Base-by-base conservation (phyloP, 176 grass and related monocot species). In the Carex cristatella region DNA sequence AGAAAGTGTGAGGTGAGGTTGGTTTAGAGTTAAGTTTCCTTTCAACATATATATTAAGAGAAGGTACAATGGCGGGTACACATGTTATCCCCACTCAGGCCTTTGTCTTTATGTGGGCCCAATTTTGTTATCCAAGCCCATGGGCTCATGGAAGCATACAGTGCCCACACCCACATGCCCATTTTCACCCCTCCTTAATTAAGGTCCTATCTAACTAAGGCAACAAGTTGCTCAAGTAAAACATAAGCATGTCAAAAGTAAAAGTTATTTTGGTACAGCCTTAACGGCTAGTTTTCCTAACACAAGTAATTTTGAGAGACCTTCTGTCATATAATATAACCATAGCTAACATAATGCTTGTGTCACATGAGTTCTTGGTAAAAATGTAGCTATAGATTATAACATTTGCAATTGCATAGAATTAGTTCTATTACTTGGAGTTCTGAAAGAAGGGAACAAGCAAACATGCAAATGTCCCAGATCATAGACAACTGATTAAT, bases 371-470 rank as follows among this genome's bases (percentile, higher is more conserved):
- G 15, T 49, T 33, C 6, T 57, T 33, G 48, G 11, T 19, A 55
- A 7, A 48, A 30, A 13, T 55, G 32, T 53, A 55, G 4, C 1
- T 14, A 7, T 32, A 32, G 53, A 57, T 0, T 54, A 76, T 0
- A 31, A 54, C 4, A 76, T 2, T 31, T 31, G 19, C 4, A 74
- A 15, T 57, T 78, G 13, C 51, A 33, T 57, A 78, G 12, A 56
- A 69, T 11, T 67, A 18, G 62, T 83, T 10, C 40, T 42, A 35
- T 83, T 69, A 83, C 63, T 69, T 30, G 19, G 35, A 49, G 40
- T 68, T 67, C 37, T 83, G 32, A 69, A 83, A 83, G 42, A 83
- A 44, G 80, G 42, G 80, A 83, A 83, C 61, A 83, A 83, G 27
- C 60, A 83, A 69, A 55, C 81, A 83, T 83, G 81, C 60, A 6